Conservation (phyloP, 2,329 filamentous ascomycete genomes). For the Purpureocillium lavendulum region DNA sequence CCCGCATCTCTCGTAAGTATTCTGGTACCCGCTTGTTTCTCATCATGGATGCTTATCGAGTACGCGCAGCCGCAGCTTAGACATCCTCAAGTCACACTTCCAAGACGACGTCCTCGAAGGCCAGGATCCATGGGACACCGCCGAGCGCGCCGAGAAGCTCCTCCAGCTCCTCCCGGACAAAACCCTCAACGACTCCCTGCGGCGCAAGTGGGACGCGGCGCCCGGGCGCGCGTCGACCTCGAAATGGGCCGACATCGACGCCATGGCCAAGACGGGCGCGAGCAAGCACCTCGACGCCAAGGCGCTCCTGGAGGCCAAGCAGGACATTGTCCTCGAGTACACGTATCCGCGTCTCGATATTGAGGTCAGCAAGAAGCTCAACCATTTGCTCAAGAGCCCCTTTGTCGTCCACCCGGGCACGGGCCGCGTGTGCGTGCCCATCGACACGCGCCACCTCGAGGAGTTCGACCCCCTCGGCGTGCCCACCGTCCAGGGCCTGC, state of each 20-base stretch:
- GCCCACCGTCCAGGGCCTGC: constrained; percentile 77
- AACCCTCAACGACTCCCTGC: constrained; percentile 66
- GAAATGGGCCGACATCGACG: constrained; percentile 94
- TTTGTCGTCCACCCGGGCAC: constrained; percentile 96
- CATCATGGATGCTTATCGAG: constrained; percentile 8
- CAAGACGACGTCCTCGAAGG: constrained; percentile 69
- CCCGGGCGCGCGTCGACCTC: constrained; percentile 66
- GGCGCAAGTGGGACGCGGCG: constrained; percentile 83
- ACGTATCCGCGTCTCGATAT: constrained; percentile 96
- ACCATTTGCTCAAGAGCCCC: constrained; percentile 94
- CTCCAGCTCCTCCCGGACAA: constrained; percentile 80
- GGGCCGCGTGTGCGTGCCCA: constrained; percentile 89
- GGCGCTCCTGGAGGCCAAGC: constrained; percentile 78
- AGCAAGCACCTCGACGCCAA: constrained; percentile 64
- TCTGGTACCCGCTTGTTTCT: neutral
- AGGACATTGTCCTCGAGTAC: constrained; percentile 94
- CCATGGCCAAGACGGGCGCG: constrained; percentile 67
- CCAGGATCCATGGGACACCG: constrained; percentile 76
- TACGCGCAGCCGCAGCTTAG: constrained; percentile 67
- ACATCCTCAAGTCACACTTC: constrained; percentile 79
- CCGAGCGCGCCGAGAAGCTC: constrained; percentile 66
- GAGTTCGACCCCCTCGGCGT: constrained; percentile 81
- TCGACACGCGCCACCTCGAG: constrained; percentile 65
- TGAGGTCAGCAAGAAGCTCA: constrained; percentile 94
- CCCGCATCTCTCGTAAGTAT: constrained; percentile 66